These are phyloP conservation scores for Colletotrichum cereale DNA, from an alignment of 2,329 filamentous ascomycete genomes.

Conservation along the genomic window DNA sequence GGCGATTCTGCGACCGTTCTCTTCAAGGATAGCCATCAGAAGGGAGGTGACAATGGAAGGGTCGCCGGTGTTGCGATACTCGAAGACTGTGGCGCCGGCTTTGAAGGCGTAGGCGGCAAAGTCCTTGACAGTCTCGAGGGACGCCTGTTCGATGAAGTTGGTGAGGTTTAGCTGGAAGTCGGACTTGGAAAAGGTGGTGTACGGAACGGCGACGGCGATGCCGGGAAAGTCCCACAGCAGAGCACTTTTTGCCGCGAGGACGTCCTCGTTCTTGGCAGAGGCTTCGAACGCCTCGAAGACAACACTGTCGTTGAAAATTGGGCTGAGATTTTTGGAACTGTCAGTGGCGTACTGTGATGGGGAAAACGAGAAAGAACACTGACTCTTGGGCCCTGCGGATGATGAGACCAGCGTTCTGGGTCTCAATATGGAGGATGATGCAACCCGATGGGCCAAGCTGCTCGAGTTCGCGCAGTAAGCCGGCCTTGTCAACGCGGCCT, in stretches of 20 bases:
- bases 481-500: conserved; percentile 26
- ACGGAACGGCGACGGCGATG: conserved; percentile 60
- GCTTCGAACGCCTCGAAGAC: conserved; percentile 71
- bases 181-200: conserved; percentile 43
- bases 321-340: conserved; percentile 24
- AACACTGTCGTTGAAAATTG: conserved; percentile 44
- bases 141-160: conserved; percentile 68
- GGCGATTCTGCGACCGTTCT: conserved; percentile 57
- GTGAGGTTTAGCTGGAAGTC: conserved; percentile 53
- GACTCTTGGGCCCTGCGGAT: conserved; percentile 46
- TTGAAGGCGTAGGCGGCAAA: conserved; percentile 68
- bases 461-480: conserved; percentile 10
- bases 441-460: conserved; percentile 7
- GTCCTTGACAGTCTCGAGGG: conserved; percentile 62
- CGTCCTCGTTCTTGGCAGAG: conserved; percentile 64
- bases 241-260: conserved; percentile 64
- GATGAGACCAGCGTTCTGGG: conserved; percentile 50
- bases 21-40: conserved; percentile 71
- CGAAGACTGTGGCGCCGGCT: conserved; percentile 59
- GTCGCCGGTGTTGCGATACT: conserved; percentile 68
- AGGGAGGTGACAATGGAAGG: conserved; percentile 71
- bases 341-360: background rate
- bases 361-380: conserved; percentile 27
- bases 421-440: conserved; percentile 34
- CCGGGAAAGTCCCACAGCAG: conserved; percentile 73